Conservation (phyloP, 2,329 filamentous ascomycete genomes). For the Penicillium freii region DNA sequence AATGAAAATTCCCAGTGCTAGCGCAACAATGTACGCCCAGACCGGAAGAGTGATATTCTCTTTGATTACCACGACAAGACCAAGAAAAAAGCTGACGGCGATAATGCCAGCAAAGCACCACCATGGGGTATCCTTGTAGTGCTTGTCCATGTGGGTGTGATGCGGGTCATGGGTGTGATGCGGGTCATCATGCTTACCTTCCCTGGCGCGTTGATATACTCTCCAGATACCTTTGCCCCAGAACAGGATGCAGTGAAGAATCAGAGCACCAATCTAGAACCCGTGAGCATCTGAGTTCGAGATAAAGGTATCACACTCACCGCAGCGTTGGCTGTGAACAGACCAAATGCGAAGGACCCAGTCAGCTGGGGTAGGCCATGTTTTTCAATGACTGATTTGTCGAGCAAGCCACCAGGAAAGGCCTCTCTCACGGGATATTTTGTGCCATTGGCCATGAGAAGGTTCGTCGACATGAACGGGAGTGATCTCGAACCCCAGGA, state of each 20-base stretch:
- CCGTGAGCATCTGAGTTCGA: background rate
- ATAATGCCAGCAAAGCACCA: conserved; percentile 34
- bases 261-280: conserved; percentile 51
- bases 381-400: conserved; percentile 38
- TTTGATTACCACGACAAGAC: conserved; percentile 30
- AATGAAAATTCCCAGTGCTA: conserved; percentile 29
- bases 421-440: conserved; percentile 43
- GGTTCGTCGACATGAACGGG: conserved; percentile 56
- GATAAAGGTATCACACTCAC: background rate
- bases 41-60: conserved; percentile 32
- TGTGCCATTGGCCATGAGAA: conserved; percentile 43
- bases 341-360: conserved; percentile 52
- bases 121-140: conserved; percentile 52
- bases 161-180: conserved; percentile 55
- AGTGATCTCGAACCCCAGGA: conserved; percentile 48
- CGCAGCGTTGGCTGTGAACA: conserved; percentile 59
- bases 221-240: conserved; percentile 54
- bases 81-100: conserved; percentile 29
- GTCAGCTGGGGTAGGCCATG: conserved; percentile 51
- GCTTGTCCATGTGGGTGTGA: conserved; percentile 52
- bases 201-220: conserved; percentile 49
- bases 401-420: conserved; percentile 35
- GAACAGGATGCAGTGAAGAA: conserved; percentile 54
- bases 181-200: conserved; percentile 48
- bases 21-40: conserved; percentile 35